Conservation (phyloP, 352 stramenopile genomes). For the Pythium aquatile region DNA sequence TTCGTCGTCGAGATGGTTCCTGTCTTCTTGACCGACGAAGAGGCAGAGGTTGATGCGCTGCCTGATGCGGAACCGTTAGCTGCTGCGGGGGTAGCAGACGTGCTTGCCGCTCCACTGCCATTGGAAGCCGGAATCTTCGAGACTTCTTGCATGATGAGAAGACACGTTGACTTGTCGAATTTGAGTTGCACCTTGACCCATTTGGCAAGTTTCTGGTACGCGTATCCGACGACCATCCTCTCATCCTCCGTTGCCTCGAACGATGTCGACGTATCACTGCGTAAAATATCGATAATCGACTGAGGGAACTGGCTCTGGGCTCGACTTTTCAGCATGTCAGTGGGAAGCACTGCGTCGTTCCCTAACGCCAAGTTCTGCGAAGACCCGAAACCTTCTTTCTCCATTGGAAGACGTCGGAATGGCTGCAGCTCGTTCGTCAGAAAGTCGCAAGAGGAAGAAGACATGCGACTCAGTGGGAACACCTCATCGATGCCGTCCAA, state of each 20-base stretch:
- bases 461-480: constrained; percentile 49
- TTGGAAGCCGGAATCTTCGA: constrained; percentile 13
- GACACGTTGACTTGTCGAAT: constrained; percentile 66
- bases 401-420: constrained; percentile 61
- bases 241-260: constrained; percentile 62
- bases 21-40: constrained; percentile 15
- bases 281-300: constrained; percentile 72
- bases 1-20: constrained; percentile 40
- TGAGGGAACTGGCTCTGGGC: constrained; percentile 69
- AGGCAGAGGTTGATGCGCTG: constrained; percentile 6
- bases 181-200: constrained; percentile 73
- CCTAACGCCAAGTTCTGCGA: constrained; percentile 55
- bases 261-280: constrained; percentile 49
- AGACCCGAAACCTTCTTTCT: constrained; percentile 72
- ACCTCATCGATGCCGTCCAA: constrained; percentile 46
- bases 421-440: constrained; percentile 61
- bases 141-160: constrained; percentile 36
- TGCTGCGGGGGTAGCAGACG: not conserved
- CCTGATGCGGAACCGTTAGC: not conserved
- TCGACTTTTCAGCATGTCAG: constrained; percentile 69
- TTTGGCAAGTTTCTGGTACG: constrained; percentile 72
- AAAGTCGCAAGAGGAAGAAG: constrained; percentile 67
- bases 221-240: constrained; percentile 49
- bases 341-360: constrained; percentile 57
- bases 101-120: not conserved